These are phyloP conservation scores for Parmales sp. DNA, from an alignment of 108 stramenopile species.

Conservation along the genomic window DNA sequence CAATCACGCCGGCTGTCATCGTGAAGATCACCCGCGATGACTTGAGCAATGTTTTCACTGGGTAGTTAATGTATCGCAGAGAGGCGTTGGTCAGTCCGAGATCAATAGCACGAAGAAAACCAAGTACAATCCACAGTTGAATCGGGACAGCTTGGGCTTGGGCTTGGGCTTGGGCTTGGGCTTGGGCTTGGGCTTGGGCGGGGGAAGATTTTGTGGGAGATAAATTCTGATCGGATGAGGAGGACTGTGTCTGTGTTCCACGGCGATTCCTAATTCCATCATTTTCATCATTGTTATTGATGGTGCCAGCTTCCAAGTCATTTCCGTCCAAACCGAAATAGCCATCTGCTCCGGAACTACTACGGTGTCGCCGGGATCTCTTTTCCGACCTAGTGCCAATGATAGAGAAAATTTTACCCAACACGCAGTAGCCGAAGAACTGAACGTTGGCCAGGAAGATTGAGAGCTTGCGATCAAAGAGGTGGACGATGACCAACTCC, in stretches of 20 bases:
- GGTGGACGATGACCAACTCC: conserved; percentile 62
- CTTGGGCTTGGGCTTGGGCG: too few species aligned
- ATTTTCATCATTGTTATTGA: too few species aligned
- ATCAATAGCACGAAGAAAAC: conserved; percentile 59
- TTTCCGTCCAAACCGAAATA: too few species aligned
- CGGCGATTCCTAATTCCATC: too few species aligned
- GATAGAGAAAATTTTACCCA: conserved; percentile 28
- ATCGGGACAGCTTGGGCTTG: not conserved
- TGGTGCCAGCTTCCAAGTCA: too few species aligned
- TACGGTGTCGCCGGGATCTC: too few species aligned
- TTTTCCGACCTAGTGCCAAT: not conserved
- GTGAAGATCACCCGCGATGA: conserved; percentile 68
- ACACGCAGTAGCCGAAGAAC: conserved; percentile 62
- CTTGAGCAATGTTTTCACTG: conserved; percentile 82
- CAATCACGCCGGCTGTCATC: conserved; percentile 73
- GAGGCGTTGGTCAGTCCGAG: conserved; percentile 75
- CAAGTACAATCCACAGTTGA: not conserved
- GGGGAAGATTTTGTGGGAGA: too few species aligned
- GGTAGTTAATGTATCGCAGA: conserved; percentile 85
- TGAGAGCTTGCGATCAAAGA: conserved; percentile 65
- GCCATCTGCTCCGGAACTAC: too few species aligned
- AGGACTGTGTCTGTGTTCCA: too few species aligned
- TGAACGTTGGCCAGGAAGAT: conserved; percentile 67
- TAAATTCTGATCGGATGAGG: too few species aligned
- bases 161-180: too few species aligned